Conservation (phyloP, 495 filamentous ascomycete genomes). For the Xylaria acuta region DNA sequence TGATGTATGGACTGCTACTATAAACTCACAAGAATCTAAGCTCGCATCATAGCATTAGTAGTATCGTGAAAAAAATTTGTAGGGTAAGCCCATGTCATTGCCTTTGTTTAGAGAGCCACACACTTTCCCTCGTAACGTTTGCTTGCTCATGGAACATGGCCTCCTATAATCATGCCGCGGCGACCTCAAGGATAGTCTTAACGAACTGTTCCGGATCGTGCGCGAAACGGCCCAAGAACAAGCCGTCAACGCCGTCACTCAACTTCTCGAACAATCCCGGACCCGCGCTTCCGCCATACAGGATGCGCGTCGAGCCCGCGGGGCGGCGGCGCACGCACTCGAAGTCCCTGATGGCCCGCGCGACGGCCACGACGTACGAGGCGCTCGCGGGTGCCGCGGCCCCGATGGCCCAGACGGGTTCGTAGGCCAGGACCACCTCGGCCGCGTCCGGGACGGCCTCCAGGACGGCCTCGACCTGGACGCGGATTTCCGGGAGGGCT, state of each 20-base stretch:
- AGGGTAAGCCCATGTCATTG: neutral
- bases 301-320: conserved; percentile 62
- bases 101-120: neutral
- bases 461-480: conserved; percentile 68
- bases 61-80: neutral
- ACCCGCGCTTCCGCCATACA: conserved; percentile 84
- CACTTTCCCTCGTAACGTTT: neutral
- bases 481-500: conserved; percentile 68
- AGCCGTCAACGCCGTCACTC: conserved; percentile 71
- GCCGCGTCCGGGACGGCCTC: conserved; percentile 60
- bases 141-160: neutral
- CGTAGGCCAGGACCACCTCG: conserved; percentile 83
- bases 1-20: neutral
- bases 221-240: conserved; percentile 83
- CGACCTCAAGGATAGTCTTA: conserved; percentile 73
- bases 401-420: conserved; percentile 91
- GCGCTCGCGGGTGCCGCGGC: conserved; percentile 71
- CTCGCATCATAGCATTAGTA: neutral
- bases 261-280: conserved; percentile 73
- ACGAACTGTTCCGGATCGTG: conserved; percentile 73
- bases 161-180: conserved; percentile 29
- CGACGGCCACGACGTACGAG: conserved; percentile 75
- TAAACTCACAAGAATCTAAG: neutral
- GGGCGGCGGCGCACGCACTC: conserved; percentile 46
- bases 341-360: conserved; percentile 61